Conservation (phyloP, 75 land plant genomes). For the Chamaecyparis obtusa region DNA sequence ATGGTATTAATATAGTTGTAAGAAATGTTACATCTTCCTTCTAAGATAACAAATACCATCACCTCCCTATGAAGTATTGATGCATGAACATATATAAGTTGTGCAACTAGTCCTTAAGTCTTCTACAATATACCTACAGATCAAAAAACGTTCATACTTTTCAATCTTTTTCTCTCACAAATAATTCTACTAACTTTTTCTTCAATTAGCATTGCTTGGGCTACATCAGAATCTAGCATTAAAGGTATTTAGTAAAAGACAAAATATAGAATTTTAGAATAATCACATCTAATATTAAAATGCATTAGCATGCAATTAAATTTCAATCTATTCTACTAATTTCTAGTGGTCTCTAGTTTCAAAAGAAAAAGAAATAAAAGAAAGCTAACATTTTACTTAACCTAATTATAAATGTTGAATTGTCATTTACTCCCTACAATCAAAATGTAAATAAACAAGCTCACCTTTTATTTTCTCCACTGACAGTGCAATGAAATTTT, state of each 20-base stretch:
- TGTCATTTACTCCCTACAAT: background rate
- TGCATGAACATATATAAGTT: no score
- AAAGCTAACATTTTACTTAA: background rate
- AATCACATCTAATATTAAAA: background rate
- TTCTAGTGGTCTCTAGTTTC: background rate
- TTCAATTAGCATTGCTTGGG: background rate
- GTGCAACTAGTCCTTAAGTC: background rate
- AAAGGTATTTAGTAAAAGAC: background rate
- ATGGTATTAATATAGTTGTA: no score
- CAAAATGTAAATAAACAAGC: background rate
- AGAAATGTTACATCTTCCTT: no score
- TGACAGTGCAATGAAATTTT: constrained; percentile 86
- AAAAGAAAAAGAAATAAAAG: background rate
- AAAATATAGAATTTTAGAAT: background rate
- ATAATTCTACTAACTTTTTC: background rate
- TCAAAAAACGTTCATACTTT: background rate
- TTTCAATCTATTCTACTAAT: no score
- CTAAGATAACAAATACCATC: no score
- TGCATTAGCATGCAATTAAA: background rate
- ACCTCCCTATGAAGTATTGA: no score
- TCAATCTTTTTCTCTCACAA: background rate
- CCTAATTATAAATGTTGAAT: background rate
- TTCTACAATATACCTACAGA: background rate
- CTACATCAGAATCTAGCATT: background rate
- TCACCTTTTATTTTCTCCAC: constrained; percentile 83